Evolutionary conservation across 495 filamentous ascomycete species (phyloP), one percentile per base, ranked within the genome.

Genomic region (Penicillium parvum): DNA sequence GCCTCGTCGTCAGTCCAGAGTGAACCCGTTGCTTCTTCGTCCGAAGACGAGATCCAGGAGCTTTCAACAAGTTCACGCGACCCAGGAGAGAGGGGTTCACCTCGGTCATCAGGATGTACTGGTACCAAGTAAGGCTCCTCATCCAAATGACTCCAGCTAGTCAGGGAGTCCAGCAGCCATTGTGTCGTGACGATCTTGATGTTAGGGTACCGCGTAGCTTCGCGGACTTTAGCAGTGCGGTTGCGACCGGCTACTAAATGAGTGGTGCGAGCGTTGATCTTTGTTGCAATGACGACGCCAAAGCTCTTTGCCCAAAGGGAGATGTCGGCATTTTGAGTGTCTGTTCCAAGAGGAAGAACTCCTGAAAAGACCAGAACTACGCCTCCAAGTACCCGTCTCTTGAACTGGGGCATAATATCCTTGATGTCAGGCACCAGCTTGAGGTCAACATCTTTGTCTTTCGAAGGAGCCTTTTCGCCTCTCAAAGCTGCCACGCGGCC

Each of bases 151-250:
- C 70, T 68, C 90, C 91, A 98, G 52, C 79, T 79, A 3, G 76
- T 80, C 40, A 96, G 78, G 22, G 78, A 89, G 43, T 90, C 85
- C 20, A 82, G 69, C 21, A 99, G 77, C 92, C 92, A 99, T 50
- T 86, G 83, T 20, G 85, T 84, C 45, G 79, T 85, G 38, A 99
- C 91, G 36, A 99, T 90, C 58, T 88, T 88, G 64, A 97, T 82
- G 3, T 79, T 78, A 9, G 80, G 77, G 14, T 79, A 79, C 17
- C 81, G 75, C 10, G 77, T 73, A 5, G 92, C 92, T 65, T 86
- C 82, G 18, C 81, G 77, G 29, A 96, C 86, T 63, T 98, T 98
- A 25, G 83, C 78, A 6, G 91, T 96, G n/a, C 91, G 79, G 37
- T 87, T 85, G 14, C 85, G 77, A 5, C 79, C 79, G 36, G 83